These are phyloP conservation scores for Kandelia obovata DNA, from an alignment of 345 rosid genomes.

Conservation along the genomic window DNA sequence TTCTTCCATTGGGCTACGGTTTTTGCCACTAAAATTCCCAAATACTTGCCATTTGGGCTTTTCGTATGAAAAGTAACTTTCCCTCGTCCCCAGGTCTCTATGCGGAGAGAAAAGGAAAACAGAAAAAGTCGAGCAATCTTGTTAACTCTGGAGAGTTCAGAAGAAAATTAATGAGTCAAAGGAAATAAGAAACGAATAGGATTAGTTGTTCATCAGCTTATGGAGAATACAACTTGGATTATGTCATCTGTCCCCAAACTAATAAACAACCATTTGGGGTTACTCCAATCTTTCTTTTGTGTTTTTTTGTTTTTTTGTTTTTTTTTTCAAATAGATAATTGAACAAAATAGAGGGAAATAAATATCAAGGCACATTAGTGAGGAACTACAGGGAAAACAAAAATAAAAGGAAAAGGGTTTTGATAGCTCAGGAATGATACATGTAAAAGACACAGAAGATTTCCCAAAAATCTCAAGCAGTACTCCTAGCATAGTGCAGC, in stretches of 20 bases:
- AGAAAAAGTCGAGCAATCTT: too few species aligned
- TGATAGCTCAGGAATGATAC: conserved; percentile 35
- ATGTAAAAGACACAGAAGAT: conserved; percentile 8
- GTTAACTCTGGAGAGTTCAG: too few species aligned
- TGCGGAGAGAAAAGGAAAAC: too few species aligned
- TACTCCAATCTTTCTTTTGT: conserved; percentile 21
- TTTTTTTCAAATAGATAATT: conserved; percentile 32
- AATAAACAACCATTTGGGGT: conserved; percentile 26
- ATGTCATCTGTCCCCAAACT: conserved; percentile 27
- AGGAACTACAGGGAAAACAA: conserved; percentile 7
- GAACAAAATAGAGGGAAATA: background rate
- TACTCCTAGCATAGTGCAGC: conserved; percentile 68
- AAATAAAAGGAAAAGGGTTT: background rate
- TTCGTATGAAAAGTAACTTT: too few species aligned
- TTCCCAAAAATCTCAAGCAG: conserved; percentile 18
- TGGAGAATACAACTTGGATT: conserved; percentile 25
- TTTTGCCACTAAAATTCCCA: too few species aligned
- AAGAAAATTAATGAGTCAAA: background rate
- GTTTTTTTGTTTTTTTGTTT: conserved; percentile 17
- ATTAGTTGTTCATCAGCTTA: conserved; percentile 17
- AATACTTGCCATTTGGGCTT: too few species aligned
- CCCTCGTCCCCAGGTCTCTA: too few species aligned
- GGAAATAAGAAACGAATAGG: conserved; percentile 10
- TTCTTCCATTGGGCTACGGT: too few species aligned
- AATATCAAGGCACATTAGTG: conserved; percentile 22